Base-by-base conservation (phyloP, 208 protist species). In the Acanthamoeba divionensis region DNA sequence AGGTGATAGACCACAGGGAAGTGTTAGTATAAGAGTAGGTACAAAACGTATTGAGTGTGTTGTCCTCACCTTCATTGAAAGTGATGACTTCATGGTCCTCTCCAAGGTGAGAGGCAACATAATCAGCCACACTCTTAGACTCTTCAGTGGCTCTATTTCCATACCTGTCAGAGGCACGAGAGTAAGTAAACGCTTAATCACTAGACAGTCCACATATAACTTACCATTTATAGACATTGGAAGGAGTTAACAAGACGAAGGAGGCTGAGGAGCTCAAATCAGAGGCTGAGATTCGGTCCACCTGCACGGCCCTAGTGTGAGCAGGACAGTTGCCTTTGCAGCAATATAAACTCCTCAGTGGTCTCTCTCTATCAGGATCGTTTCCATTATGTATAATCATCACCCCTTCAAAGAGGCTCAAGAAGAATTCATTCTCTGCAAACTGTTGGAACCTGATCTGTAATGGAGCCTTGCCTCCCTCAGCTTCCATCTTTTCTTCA, bases 181-280 rank as follows among this genome's bases (percentile, higher is more conserved):
- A n/a, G n/a, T n/a, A n/a, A n/a, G n/a, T n/a, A n/a, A n/a, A n/a
- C n/a, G n/a, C n/a, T n/a, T n/a, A n/a, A n/a, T n/a, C n/a, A n/a
- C n/a, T n/a, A n/a, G n/a, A n/a, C n/a, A n/a, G n/a, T n/a, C n/a
- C n/a, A n/a, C n/a, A n/a, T n/a, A n/a, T n/a, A n/a, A n/a, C n/a
- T n/a, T n/a, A n/a, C 91, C 91, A 93, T 45, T 92, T 63, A 45
- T 33, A 90, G 44, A n/a, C 36, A 33, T 31, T 33, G 12, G 29
- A 18, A 5, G 85, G 62, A 50, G 90, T 79, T 18, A 73, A 45
- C 31, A 93, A 48, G 21, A 93, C 41, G 57, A 93, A 93, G 65
- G 67, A 63, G 63, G 82, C 91, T n/a, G 31, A n/a, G 5, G 65
- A 89, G 54, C 62, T 86, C 48, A 93, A 83, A 26, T 80, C 47